Evolutionary conservation across 1,139 yeast genomes (phyloP).

Genomic region (Magnusiomyces magnusii): DNA sequence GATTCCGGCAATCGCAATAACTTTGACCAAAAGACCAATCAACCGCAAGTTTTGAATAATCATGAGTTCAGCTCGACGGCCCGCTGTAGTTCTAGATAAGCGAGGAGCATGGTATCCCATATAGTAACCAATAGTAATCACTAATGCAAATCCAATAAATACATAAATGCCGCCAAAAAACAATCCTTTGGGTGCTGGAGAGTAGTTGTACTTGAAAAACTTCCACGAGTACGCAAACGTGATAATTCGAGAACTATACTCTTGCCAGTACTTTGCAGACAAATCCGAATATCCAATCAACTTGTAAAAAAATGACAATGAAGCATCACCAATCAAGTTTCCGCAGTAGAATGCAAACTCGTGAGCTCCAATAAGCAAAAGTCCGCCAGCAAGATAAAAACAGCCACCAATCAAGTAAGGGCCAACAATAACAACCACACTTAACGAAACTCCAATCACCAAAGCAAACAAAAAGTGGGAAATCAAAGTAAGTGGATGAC

Average conservation of each 20-base stretch:
- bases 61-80: conserved; percentile 17
- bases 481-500: not conserved
- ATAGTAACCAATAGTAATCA: conserved; percentile 14
- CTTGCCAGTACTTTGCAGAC: not conserved
- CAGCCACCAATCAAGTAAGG: conserved; percentile 28
- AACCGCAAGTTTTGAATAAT: conserved; percentile 24
- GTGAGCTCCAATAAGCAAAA: not conserved
- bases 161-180: conserved; percentile 18
- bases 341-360: not conserved
- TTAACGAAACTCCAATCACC: conserved; percentile 20
- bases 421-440: conserved; percentile 16
- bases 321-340: not conserved
- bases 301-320: not conserved
- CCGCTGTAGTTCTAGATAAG: conserved; percentile 16
- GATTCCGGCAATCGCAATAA: conserved; percentile 62
- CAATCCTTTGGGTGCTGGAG: conserved; percentile 17
- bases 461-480: conserved; percentile 7
- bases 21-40: conserved; percentile 58
- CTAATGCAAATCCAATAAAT: conserved; percentile 19
- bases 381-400: not conserved
- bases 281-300: not conserved
- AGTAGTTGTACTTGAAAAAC: conserved; percentile 8
- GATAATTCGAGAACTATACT: not conserved
- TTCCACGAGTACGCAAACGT: conserved; percentile 5
- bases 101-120: conserved; percentile 18